Evolutionary conservation across 148 eudicot genomes (phyloP).

Genomic region (Vaccinium myrtillus): DNA sequence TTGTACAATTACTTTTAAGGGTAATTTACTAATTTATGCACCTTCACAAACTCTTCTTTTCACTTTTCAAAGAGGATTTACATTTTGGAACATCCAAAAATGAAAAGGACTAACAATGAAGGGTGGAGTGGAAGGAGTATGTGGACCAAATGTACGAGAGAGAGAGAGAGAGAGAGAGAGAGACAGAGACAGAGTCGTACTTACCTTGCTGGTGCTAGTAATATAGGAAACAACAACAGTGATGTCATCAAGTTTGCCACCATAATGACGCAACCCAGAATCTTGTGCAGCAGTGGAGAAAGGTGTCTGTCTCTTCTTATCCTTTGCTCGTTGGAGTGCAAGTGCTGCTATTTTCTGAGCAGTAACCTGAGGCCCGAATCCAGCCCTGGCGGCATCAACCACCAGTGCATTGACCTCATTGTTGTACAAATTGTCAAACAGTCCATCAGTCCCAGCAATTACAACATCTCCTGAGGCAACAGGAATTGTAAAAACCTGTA

Average conservation of each 20-base stretch:
- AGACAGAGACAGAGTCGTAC: neutral
- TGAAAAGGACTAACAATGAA: neutral
- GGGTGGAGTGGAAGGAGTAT: neutral
- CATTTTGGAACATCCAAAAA: neutral
- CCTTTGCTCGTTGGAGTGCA: constrained; percentile 32
- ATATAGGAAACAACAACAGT: constrained; percentile 32
- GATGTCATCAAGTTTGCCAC: constrained; percentile 34
- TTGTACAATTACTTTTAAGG: neutral
- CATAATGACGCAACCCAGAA: constrained; percentile 33
- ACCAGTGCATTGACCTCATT: constrained; percentile 52
- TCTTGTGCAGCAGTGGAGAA: constrained; percentile 35
- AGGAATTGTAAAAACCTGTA: constrained; percentile 48
- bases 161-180: neutral
- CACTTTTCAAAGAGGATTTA: neutral
- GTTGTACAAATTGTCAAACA: constrained; percentile 55
- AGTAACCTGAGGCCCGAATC: constrained; percentile 49
- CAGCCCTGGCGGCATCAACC: constrained; percentile 46
- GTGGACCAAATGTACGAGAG: neutral
- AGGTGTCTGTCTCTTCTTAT: constrained; percentile 31
- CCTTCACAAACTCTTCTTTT: neutral
- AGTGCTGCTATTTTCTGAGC: constrained; percentile 40
- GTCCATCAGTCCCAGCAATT: constrained; percentile 61
- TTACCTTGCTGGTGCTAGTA: constrained; percentile 29
- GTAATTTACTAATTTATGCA: no score
- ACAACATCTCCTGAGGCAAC: constrained; percentile 58